A percentile compares a stretch with the other conserved stretches of the same genome.
Conservation (phyloP, 2,329 filamentous ascomycete species). For the Monilinia fructigena region DNA sequence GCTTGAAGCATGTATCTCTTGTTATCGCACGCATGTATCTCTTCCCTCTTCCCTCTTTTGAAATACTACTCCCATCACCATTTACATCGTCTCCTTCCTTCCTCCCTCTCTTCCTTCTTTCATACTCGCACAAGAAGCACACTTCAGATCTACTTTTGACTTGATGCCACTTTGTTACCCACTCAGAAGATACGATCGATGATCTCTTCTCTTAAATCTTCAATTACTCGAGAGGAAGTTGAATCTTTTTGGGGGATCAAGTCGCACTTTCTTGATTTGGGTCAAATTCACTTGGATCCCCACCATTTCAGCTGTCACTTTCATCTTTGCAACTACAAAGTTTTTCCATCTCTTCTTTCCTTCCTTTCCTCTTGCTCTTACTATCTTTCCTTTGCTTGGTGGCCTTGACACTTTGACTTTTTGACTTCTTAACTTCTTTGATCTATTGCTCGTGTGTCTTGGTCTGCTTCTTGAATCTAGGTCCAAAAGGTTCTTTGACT, state of each 20-base stretch:
- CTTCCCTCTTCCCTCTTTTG: no score
- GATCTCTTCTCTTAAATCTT: not conserved
- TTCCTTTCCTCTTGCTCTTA: not conserved
- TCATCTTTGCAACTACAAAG: not conserved
- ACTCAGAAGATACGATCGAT: not conserved
- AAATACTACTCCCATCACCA: not conserved
- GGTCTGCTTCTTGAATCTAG: not conserved
- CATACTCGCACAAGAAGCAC: not conserved
- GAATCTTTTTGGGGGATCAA: not conserved
- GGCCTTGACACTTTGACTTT: not conserved
- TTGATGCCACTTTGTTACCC: not conserved
- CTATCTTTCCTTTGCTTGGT: no score
- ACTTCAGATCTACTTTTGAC: slow-evolving; percentile 4
- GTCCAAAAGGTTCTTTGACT: not conserved
- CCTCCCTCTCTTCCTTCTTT: not conserved
- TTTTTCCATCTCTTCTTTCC: not conserved
- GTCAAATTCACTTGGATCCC: slow-evolving; percentile 13
- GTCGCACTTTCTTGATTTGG: not conserved
- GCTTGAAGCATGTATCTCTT: not conserved
- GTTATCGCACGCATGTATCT: not conserved
- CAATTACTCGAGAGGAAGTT: not conserved
- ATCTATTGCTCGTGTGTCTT: not conserved
- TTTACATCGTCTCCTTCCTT: not conserved
- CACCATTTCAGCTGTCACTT: not conserved
- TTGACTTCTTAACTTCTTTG: not conserved